Percentiles rank a stretch among this genome's conserved stretches.
Conservation (phyloP, 2,329 filamentous ascomycete species). For the Periglandula ipomoeae region DNA sequence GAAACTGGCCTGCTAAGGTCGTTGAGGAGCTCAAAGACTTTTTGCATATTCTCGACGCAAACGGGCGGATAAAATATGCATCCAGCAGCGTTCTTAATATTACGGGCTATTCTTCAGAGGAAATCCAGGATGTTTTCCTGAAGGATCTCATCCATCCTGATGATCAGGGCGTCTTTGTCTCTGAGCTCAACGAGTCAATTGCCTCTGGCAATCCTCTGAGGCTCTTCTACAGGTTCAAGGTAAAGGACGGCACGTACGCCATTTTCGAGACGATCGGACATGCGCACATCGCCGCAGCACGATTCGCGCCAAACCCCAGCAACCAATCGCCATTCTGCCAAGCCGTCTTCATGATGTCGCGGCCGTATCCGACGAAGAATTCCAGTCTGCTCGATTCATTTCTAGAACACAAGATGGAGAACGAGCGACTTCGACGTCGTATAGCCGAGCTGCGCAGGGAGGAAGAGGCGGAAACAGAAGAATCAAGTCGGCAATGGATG, state of each 20-base stretch:
- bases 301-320: conserved; percentile 51
- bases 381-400: conserved; percentile 82
- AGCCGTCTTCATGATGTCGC: conserved; percentile 88
- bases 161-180: conserved; percentile 72
- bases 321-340: conserved; percentile 66
- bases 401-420: conserved; percentile 93
- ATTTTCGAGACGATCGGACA: conserved; percentile 93
- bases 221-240: conserved; percentile 79
- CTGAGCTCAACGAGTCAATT: conserved; percentile 85
- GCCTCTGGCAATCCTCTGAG: conserved; percentile 69
- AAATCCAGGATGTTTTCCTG: conserved; percentile 67
- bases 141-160: conserved; percentile 79
- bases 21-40: conserved; percentile 86
- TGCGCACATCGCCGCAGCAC: conserved; percentile 70
- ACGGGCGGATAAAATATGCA: conserved; percentile 77
- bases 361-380: conserved; percentile 84
- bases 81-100: conserved; percentile 68
- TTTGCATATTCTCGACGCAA: conserved; percentile 75
- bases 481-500: conserved; percentile 51
- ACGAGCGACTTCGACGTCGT: conserved; percentile 73
- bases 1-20: conserved; percentile 79
- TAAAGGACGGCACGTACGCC: conserved; percentile 59
- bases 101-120: conserved; percentile 64
- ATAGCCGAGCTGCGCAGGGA: conserved; percentile 80
- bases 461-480: conserved; percentile 70